Evolutionary conservation across 2,329 filamentous ascomycete species (phyloP), one percentile per base, ranked within the genome.

Genomic region (Cladosporium velox): DNA sequence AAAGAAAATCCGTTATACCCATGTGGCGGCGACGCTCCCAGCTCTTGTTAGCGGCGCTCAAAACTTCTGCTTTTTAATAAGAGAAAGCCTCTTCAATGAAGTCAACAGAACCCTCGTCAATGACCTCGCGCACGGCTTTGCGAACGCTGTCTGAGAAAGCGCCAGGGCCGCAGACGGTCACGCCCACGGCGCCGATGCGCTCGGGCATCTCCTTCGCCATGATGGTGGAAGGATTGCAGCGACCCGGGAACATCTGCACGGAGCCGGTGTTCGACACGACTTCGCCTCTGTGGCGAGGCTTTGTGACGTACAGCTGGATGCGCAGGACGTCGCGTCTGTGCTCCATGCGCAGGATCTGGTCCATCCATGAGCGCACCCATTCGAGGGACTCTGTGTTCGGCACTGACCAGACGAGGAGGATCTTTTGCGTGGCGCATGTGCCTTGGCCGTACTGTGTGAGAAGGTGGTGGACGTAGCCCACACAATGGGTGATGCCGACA

Each of bases 401-500:
- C 66, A 94, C 90, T 59, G 88, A 88, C 91, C 91, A 94, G 49
- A 93, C 87, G 28, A 94, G 84, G 5, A 92, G 82, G 59, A 93
- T 84, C 75, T 88, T 90, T 68, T 89, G 87, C 1, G 89, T 87
- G 0, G 90, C 89, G 6, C 90, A 88, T 0, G 88, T 91, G 66
- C 88, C 88, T 68, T 89, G 87, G 67, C 85, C 84, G 76, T 86
- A 91, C 47, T 90, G 90, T 6, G 84, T 81, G 32, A 93, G 86
- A 0, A 94, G 85, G 69, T 92, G 87, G 66, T 89, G 87, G 47
- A 93, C 85, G 75, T 91, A 90, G 62, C 90, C 89, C 30, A 93
- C 87, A 69, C 90, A 90, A 72, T 94, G 91, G 0, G 91, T 92
- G 72, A 94, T 91, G 69, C 91, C 91, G 14, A 93, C 89, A 72